Base-by-base conservation (phyloP, 352 stramenopile genomes). In the Elongisporangium anandrum region DNA sequence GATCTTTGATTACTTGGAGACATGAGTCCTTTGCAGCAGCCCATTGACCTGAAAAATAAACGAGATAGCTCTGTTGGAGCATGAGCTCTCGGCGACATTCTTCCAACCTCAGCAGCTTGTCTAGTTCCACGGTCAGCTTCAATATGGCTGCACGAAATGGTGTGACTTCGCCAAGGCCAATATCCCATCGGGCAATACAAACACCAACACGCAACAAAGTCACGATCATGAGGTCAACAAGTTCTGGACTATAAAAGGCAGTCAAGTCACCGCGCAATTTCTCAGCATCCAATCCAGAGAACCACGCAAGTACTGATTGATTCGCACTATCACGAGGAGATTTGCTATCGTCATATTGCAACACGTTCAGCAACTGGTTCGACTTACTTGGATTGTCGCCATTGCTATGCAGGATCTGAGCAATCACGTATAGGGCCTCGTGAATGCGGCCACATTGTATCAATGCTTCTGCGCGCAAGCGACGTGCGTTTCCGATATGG, bases 401-500 rank as follows among this genome's bases (percentile, higher is more conserved):
- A 7, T 71, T 58, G 12, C 68, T 60, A 10, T 59, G 52, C 17
- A 89, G 15, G 9, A 90, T 41, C 2, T 47, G 16, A 4, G 59
- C 61, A 4, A 88, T n/a, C 9, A 72, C 45, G 16, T 63, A 59
- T 13, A 87, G 68, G 3, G 77, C 80, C 60, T 90, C 75, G 8
- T 78, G 64, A 38, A 84, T 79, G 6, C 79, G 73, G 16, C 77
- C 80, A 29, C 73, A 77, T 48, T 79, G 74, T 39, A 71, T 56
- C 8, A 92, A 68, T 16, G 75, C 79, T 20, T 85, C 69, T 2
- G 82, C 24, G 1, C 80, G 80, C 10, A 88, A 52, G 19, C 80
- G 68, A 24, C 57, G 66, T 21, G 80, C 77, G 47, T 90, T 90
- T 17, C 67, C 73, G 3, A 81, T 45, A 22, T 89, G 73, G n/a